phyloP scores from a whole-genome alignment of 2,329 filamentous ascomycete genomes.

The Bipolaris zeicola region DNA sequence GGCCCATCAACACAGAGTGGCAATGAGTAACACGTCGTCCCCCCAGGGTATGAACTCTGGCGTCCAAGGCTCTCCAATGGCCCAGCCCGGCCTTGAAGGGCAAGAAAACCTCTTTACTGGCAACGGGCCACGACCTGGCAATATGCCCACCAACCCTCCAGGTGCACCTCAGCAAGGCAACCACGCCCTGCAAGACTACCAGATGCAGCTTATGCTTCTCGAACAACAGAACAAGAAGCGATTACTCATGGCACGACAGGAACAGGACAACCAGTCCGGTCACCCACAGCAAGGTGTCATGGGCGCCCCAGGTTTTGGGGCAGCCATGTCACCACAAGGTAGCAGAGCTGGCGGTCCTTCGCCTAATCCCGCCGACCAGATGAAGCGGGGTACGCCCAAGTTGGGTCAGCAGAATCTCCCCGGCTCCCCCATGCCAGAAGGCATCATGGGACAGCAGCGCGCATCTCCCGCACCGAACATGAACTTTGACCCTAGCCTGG shows the following conservation, averaged over 20 bases:
- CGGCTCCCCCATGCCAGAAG: constrained; percentile 71
- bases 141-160: constrained; percentile 66
- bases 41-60: constrained; percentile 72
- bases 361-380: constrained; percentile 77
- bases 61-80: constrained; percentile 85
- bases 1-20: constrained; percentile 80
- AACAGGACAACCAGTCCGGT: constrained; percentile 71
- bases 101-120: constrained; percentile 43
- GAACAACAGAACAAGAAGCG: constrained; percentile 89
- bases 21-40: constrained; percentile 80
- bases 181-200: constrained; percentile 83
- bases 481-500: constrained; percentile 57
- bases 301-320: constrained; percentile 62
- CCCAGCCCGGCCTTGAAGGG: constrained; percentile 59
- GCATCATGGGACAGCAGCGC: constrained; percentile 66
- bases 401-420: constrained; percentile 72
- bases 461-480: constrained; percentile 65
- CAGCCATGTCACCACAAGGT: constrained; percentile 72
- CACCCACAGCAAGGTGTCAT: constrained; percentile 56
- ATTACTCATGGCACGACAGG: constrained; percentile 79
- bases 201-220: constrained; percentile 86
- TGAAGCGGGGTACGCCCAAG: constrained; percentile 78
- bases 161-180: constrained; percentile 65
- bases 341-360: constrained; percentile 73
- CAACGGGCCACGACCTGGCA: constrained; percentile 37